These are phyloP conservation scores for Mallotus repandus DNA, from an alignment of 441 rosid species.

Conservation along the genomic window DNA sequence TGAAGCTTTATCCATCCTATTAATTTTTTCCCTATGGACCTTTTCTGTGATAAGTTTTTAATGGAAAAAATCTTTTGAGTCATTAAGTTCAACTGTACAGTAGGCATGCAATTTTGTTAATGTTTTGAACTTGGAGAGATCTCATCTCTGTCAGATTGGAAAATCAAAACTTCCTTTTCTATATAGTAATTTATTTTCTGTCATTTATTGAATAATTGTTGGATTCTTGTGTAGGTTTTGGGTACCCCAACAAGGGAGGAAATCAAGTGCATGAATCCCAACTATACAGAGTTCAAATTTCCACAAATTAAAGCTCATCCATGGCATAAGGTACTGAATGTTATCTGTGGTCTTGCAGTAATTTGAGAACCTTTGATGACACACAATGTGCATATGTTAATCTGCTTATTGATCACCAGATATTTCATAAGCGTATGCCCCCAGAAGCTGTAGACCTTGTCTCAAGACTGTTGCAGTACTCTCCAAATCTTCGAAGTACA, in stretches of 20 bases:
- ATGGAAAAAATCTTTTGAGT: neutral
- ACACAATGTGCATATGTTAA: neutral
- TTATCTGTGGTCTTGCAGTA: slow-evolving; percentile 2
- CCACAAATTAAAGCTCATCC: slow-evolving; percentile 99
- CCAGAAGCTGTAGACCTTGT: slow-evolving; percentile 96
- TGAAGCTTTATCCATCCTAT: slow-evolving; percentile 1
- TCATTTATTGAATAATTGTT: slow-evolving; percentile 2
- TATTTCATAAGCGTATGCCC: slow-evolving; percentile 92
- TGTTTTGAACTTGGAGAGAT: neutral
- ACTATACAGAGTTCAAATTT: slow-evolving; percentile 91
- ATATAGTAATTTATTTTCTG: neutral
- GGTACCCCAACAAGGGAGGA: slow-evolving; percentile 99
- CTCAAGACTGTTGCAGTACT: slow-evolving; percentile 88
- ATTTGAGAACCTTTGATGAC: neutral
- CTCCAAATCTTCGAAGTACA: slow-evolving; percentile 88
- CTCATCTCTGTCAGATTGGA: neutral
- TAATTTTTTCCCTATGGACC: neutral
- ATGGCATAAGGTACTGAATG: slow-evolving; percentile 81
- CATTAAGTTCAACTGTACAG: neutral
- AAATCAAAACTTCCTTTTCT: neutral
- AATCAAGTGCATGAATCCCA: slow-evolving; percentile 98
- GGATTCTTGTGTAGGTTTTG: slow-evolving; percentile 55
- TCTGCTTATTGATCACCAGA: slow-evolving; percentile 38
- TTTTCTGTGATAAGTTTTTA: neutral
- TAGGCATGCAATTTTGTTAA: neutral